Evolutionary conservation across 2,329 filamentous ascomycete species (phyloP), one percentile per base, ranked within the genome.

Genomic region (Spiromastix sp.): DNA sequence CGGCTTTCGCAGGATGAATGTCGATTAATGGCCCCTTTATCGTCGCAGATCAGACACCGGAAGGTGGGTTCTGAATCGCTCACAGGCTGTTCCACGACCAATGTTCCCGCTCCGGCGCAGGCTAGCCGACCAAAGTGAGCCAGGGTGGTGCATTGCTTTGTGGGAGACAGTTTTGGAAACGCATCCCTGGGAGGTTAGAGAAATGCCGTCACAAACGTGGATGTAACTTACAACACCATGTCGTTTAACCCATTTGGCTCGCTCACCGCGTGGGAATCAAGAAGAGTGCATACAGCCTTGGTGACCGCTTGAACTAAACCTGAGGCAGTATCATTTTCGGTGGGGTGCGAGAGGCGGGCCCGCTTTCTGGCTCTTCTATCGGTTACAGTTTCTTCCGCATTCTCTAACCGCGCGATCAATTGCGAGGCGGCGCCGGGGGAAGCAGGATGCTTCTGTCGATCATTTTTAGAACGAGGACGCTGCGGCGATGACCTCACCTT

Each of bases 41-140:
- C 45, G 30, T 66, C 61, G 46, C 63, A 66, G n/a, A 44, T 46
- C 28, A 38, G 46, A 40, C 56, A 65, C 26, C 48, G 43, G 44
- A 64, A 40, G 28, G 42, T 40, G 12, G 30, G 39, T 35, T 36
- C 47, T 31, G 33, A 39, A 21, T 38, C 47, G 18, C 50, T 46
- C 10, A 45, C 42, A 48, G 51, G 42, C 26, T 50, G 30, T 39
- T 51, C 48, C 39, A 49, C 42, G 24, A 29, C 44, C 30, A 78
- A 52, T 5, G 61, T 67, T 20, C 62, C 60, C 37, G 72, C 67
- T 10, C 64, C 60, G 11, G 69, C 70, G 51, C 79, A 83, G 12
- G 71, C 63, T 31, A 76, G 52, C 32, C 66, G 67, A 3, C 76
- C 72, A 10, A 85, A 50, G 8, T 69, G 51, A 24, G 73, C 60